Conservation (phyloP, 345 rosid genomes). For the Corchorus capsularis region DNA sequence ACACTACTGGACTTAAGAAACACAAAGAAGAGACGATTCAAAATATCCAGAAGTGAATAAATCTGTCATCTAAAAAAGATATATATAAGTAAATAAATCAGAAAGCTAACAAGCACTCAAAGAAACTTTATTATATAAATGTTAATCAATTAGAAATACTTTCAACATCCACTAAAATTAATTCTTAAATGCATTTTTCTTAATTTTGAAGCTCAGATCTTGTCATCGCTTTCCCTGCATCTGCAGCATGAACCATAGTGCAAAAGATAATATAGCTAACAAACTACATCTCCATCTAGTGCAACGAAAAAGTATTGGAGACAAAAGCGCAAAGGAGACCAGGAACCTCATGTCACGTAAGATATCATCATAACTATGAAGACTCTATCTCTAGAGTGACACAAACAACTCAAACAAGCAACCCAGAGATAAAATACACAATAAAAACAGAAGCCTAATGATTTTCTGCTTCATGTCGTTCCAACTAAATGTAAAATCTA, state of each 20-base stretch:
- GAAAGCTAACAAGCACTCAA: not conserved
- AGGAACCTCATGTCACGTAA: not conserved
- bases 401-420: no score
- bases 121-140: not conserved
- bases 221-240: no score
- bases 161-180: not conserved
- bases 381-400: no score
- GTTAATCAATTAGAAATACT: not conserved
- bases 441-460: no score
- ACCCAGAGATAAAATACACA: no score
- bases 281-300: no score
- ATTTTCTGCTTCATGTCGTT: no score
- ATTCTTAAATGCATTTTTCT: no score
- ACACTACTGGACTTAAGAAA: not conserved
- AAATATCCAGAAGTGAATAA: not conserved
- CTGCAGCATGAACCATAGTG: no score
- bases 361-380: no score
- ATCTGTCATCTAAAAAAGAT: not conserved
- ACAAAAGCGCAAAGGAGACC: not conserved
- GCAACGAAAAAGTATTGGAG: not conserved
- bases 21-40: not conserved
- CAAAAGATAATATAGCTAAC: not conserved
- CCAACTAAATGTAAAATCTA: not conserved
- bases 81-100: not conserved
- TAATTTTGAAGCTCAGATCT: no score